Conservation (phyloP, 345 rosid species). For the Acer saccharum region DNA sequence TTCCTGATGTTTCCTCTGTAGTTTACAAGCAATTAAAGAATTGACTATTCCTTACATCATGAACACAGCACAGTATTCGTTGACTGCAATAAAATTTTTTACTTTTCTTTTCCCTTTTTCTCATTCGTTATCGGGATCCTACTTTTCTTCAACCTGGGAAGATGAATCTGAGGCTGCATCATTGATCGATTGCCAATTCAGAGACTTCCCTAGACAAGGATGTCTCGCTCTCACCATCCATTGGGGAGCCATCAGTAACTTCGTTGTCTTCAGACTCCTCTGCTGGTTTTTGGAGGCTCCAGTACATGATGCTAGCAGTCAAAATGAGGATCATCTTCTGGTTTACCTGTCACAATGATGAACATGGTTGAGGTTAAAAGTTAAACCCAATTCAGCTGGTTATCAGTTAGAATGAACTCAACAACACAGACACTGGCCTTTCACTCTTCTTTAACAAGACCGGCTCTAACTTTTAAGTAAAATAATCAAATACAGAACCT, state of each 20-base stretch:
- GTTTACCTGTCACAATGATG: slow-evolving; percentile 62
- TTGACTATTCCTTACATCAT: background rate
- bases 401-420: background rate
- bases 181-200: slow-evolving; percentile 26
- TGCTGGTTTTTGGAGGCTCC: slow-evolving; percentile 76
- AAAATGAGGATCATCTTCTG: slow-evolving; percentile 94
- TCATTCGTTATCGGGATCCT: slow-evolving; percentile 20
- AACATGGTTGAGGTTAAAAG: background rate
- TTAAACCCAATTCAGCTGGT: background rate
- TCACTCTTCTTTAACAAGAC: background rate
- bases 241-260: slow-evolving; percentile 25
- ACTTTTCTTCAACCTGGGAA: slow-evolving; percentile 9
- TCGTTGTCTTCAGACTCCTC: slow-evolving; percentile 39
- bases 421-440: background rate
- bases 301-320: slow-evolving; percentile 92
- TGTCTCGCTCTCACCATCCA: slow-evolving; percentile 27
- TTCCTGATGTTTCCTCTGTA: background rate
- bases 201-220: slow-evolving; percentile 35
- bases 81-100: background rate
- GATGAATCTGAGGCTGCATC: slow-evolving; percentile 27
- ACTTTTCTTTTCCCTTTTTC: background rate
- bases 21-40: slow-evolving; percentile 9
- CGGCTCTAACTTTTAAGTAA: background rate
- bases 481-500: background rate
- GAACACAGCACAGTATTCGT: background rate